Evolutionary conservation across 139 green algal genomes (phyloP).

Genomic region (Tetratostichococcus sp.): DNA sequence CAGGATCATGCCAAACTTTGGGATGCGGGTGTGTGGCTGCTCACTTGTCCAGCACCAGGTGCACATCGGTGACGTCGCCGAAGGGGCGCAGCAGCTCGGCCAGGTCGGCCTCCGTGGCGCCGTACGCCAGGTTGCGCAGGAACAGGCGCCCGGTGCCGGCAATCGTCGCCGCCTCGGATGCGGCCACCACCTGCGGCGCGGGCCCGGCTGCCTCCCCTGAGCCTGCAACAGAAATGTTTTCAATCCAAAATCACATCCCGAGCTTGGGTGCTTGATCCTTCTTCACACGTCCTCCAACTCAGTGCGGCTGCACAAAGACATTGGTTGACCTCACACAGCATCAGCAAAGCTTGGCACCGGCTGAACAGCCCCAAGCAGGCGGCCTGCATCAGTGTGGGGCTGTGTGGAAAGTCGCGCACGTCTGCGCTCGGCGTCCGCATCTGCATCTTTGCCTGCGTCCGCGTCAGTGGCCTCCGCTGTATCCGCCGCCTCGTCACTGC

Average conservation of each 20-base stretch:
- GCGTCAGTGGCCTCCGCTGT: conserved; percentile 3
- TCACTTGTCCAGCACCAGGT: conserved; percentile 84
- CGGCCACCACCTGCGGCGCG: not conserved
- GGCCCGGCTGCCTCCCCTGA: not conserved
- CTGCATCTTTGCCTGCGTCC: conserved; percentile 8
- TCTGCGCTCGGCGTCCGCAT: not conserved
- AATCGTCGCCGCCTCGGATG: conserved; percentile 23
- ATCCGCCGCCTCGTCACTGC: conserved; percentile 2
- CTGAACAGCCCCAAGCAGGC: too few relatives aligned
- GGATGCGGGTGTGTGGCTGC: not conserved
- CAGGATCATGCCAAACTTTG: too few relatives aligned
- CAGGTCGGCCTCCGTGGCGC: conserved; percentile 83
- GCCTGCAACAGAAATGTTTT: not conserved
- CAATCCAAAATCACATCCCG: too few relatives aligned
- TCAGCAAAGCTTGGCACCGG: too few relatives aligned
- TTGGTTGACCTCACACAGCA: too few relatives aligned
- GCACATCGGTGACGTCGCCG: conserved; percentile 80
- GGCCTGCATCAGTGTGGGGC: too few relatives aligned
- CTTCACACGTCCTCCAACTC: too few relatives aligned
- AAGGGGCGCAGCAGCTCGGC: conserved; percentile 61
- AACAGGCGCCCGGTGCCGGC: conserved; percentile 82
- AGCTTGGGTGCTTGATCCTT: too few relatives aligned
- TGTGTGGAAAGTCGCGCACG: not conserved
- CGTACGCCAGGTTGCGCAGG: conserved; percentile 91
- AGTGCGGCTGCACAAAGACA: too few relatives aligned